Evolutionary conservation across 192 early-diverging fungal genomes (phyloP).

Genomic region (Backusella westeae): DNA sequence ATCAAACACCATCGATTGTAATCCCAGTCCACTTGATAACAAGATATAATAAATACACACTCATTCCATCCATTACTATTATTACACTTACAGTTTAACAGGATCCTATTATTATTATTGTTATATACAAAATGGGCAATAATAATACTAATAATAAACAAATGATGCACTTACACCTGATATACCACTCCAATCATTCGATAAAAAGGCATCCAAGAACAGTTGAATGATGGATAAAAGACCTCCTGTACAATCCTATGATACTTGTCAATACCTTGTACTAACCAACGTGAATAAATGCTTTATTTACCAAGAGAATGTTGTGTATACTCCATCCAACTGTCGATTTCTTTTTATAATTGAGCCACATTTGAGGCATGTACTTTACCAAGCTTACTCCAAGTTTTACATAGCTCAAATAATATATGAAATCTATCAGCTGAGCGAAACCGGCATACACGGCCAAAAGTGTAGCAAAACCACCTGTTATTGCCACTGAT

Average conservation of each 20-base stretch:
- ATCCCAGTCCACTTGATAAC: slow-evolving; percentile 61
- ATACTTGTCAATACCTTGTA: not conserved
- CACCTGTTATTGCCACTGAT: slow-evolving; percentile 30
- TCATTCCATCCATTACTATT: not conserved
- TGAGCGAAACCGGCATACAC: slow-evolving; percentile 18
- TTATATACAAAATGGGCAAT: not conserved
- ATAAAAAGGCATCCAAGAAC: slow-evolving; percentile 65
- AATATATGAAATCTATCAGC: slow-evolving; percentile 70
- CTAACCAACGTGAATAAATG: too few relatives aligned
- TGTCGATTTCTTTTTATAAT: slow-evolving; percentile 73
- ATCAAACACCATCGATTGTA: slow-evolving; percentile 80
- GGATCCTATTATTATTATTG: slow-evolving; percentile 33
- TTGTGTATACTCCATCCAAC: slow-evolving; percentile 90
- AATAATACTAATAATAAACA: too few relatives aligned
- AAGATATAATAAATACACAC: not conserved
- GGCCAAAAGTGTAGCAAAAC: slow-evolving; percentile 20
- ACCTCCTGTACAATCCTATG: slow-evolving; percentile 81
- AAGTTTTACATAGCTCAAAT: slow-evolving; percentile 77
- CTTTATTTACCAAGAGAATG: slow-evolving; percentile 58
- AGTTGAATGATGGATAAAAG: slow-evolving; percentile 72
- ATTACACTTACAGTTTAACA: slow-evolving; percentile 56
- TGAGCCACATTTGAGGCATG: slow-evolving; percentile 74
- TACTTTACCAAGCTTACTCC: slow-evolving; percentile 79
- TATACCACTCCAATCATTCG: slow-evolving; percentile 62
- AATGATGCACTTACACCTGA: slow-evolving; percentile 40